A percentile compares a stretch with the other conserved stretches of the same genome.
phyloP scores from a whole-genome alignment of 2,329 filamentous ascomycete species.

The Phialophora verrucosa region DNA sequence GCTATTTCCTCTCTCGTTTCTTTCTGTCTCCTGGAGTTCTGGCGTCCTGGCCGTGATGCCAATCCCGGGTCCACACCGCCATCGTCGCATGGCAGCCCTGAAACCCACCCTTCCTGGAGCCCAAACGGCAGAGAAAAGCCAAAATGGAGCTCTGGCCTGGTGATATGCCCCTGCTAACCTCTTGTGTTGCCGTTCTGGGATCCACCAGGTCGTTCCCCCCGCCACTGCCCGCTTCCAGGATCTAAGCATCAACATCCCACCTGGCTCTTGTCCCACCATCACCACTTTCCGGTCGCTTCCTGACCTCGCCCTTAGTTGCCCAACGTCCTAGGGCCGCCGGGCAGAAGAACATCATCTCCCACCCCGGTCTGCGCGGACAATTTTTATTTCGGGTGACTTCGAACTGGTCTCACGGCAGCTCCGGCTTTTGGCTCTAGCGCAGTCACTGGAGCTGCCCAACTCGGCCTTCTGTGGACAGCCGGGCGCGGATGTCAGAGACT shows the following conservation, averaged over 20 bases:
- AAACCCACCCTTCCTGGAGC: slow-evolving; percentile 23
- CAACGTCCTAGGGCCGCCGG: slow-evolving; percentile 8
- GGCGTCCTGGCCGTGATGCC: slow-evolving; percentile 20
- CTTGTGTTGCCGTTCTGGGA: slow-evolving; percentile 11
- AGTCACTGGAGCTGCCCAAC: slow-evolving; percentile 32
- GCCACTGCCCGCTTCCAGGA: slow-evolving; percentile 15
- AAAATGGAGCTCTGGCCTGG: slow-evolving; percentile 24
- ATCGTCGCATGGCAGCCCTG: slow-evolving; percentile 36
- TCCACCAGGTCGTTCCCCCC: slow-evolving; percentile 17
- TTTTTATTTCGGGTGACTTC: slow-evolving; percentile 34
- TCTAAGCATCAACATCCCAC: slow-evolving; percentile 16
- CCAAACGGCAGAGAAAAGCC: slow-evolving; percentile 17
- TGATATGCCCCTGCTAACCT: slow-evolving; percentile 12
- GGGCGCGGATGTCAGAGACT: slow-evolving; percentile 36
- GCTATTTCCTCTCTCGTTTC: background rate
- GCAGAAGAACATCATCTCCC: slow-evolving; percentile 15
- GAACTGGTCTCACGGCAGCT: slow-evolving; percentile 30
- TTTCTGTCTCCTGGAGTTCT: background rate
- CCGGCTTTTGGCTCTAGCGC: slow-evolving; percentile 37
- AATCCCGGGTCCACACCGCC: slow-evolving; percentile 30
- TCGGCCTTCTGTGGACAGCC: slow-evolving; percentile 34
- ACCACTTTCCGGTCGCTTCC: slow-evolving; percentile 19
- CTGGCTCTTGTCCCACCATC: slow-evolving; percentile 9
- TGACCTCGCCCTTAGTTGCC: slow-evolving; percentile 12
- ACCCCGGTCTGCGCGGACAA: slow-evolving; percentile 25